phyloP scores from a whole-genome alignment of 1,284 basidiomycete genomes.

The Trametes pubescens region DNA sequence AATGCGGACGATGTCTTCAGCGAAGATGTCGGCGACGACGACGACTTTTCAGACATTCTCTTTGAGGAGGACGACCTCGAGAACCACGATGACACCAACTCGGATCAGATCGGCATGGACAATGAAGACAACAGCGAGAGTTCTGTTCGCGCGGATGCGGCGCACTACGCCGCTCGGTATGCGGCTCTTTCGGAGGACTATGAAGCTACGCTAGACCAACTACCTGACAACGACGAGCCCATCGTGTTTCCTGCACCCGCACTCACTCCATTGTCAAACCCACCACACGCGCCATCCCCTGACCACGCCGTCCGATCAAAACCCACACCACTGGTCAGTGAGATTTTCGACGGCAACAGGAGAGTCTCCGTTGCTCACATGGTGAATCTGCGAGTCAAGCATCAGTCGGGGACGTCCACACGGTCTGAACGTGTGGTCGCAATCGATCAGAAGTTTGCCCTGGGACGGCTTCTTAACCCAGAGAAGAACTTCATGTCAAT shows the following conservation, averaged over 20 bases:
- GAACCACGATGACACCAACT: not conserved
- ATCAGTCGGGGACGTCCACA: slow-evolving; percentile 18
- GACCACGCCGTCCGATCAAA: too few relatives aligned
- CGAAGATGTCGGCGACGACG: not conserved
- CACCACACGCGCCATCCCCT: too few relatives aligned
- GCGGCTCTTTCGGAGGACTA: slow-evolving; percentile 12
- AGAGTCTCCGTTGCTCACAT: slow-evolving; percentile 1
- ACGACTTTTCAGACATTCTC: too few relatives aligned
- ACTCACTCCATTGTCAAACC: not conserved
- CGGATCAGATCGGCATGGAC: not conserved
- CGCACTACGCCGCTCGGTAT: slow-evolving; percentile 8
- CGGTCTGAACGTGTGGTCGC: slow-evolving; percentile 14
- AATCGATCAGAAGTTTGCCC: slow-evolving; percentile 46
- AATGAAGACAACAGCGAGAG: not conserved
- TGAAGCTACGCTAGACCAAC: slow-evolving; percentile 2
- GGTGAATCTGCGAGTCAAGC: slow-evolving; percentile 3
- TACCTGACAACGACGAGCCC: not conserved
- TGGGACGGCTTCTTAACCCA: not conserved
- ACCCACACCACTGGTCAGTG: not conserved
- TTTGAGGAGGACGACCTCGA: too few relatives aligned
- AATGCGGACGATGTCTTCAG: not conserved
- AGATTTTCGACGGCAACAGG: not conserved
- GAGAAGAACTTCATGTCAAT: slow-evolving; percentile 4
- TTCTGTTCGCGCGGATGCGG: not conserved
- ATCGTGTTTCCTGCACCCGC: not conserved